phyloP scores from a whole-genome alignment of 2,329 filamentous ascomycete genomes.

The Penicillium sp. region DNA sequence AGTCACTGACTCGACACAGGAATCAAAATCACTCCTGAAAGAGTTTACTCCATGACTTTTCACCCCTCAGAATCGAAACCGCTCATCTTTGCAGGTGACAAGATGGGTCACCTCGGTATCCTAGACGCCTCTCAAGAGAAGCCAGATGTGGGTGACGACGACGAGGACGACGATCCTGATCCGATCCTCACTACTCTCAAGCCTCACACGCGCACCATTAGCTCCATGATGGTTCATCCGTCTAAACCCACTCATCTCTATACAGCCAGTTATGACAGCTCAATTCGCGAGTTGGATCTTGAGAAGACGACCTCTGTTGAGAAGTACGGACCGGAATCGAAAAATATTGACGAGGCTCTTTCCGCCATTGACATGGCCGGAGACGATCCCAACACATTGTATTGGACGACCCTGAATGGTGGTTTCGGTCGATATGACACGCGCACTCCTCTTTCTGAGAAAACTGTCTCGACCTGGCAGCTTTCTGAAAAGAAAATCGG shows the following conservation, averaged over 20 bases:
- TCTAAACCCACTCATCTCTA: constrained; percentile 72
- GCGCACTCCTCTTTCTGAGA: constrained; percentile 54
- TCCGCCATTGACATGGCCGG: constrained; percentile 78
- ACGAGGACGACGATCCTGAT: constrained; percentile 63
- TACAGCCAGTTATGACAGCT: constrained; percentile 88
- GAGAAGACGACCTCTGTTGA: constrained; percentile 75
- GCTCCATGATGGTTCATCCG: constrained; percentile 74
- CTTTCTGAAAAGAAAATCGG: constrained; percentile 93
- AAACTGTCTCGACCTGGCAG: constrained; percentile 65
- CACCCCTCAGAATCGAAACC: constrained; percentile 85
- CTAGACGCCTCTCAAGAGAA: constrained; percentile 67
- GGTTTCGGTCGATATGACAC: constrained; percentile 78
- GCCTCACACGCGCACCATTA: constrained; percentile 83
- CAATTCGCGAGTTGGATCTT: constrained; percentile 82
- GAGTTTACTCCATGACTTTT: constrained; percentile 82
- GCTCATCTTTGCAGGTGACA: constrained; percentile 89
- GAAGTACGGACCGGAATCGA: constrained; percentile 71
- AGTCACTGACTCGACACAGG: constrained; percentile 47
- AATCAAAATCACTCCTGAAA: constrained; percentile 86
- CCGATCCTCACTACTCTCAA: constrained; percentile 88
- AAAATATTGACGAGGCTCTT: constrained; percentile 70
- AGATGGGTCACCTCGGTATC: constrained; percentile 84
- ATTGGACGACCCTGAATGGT: constrained; percentile 85
- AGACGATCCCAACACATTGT: constrained; percentile 68
- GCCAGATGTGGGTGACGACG: constrained; percentile 57